A percentile compares a stretch with the other conserved stretches of the same genome.
Conservation (phyloP, 2,329 filamentous ascomycete genomes). For the Calycina herbarum region DNA sequence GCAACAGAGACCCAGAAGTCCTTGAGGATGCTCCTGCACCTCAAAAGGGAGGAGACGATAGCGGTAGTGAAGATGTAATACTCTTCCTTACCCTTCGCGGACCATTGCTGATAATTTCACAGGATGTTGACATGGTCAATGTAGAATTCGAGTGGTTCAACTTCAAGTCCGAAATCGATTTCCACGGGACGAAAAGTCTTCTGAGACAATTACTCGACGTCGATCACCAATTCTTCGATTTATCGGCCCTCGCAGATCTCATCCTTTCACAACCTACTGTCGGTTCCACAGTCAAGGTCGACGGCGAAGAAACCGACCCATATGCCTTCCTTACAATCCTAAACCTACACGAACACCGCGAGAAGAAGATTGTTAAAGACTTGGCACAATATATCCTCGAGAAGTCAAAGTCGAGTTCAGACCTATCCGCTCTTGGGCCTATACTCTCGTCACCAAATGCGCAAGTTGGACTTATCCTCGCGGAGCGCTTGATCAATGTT, state of each 20-base stretch:
- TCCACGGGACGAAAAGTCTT: slow-evolving; percentile 89
- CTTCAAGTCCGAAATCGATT: slow-evolving; percentile 84
- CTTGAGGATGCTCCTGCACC: slow-evolving; percentile 33
- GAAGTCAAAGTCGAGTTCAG: slow-evolving; percentile 50
- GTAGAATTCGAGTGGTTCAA: slow-evolving; percentile 99
- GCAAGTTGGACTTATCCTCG: slow-evolving; percentile 82
- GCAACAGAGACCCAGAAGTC: slow-evolving; percentile 37
- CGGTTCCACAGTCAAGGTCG: slow-evolving; percentile 95
- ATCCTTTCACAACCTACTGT: slow-evolving; percentile 84
- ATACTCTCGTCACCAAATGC: slow-evolving; percentile 54
- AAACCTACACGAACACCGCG: slow-evolving; percentile 76
- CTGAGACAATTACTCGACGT: slow-evolving; percentile 90
- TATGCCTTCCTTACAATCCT: slow-evolving; percentile 90
- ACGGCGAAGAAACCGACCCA: slow-evolving; percentile 87
- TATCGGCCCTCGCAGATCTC: slow-evolving; percentile 82
- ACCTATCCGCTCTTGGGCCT: slow-evolving; percentile 56
- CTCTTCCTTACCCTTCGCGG: slow-evolving; percentile 8
- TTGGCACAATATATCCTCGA: slow-evolving; percentile 69
- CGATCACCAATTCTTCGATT: slow-evolving; percentile 81
- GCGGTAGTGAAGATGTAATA: slow-evolving; percentile 36
- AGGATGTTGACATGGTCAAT: slow-evolving; percentile 90
- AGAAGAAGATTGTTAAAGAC: slow-evolving; percentile 69
- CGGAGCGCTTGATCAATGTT: slow-evolving; percentile 94
- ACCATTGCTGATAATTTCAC: slow-evolving; percentile 13
- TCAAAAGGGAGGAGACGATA: slow-evolving; percentile 30